Percentiles rank a stretch among this genome's conserved stretches.
These are phyloP conservation scores for Aethionema arabicum DNA, from an alignment of 345 rosid genomes.

Conservation along the genomic window DNA sequence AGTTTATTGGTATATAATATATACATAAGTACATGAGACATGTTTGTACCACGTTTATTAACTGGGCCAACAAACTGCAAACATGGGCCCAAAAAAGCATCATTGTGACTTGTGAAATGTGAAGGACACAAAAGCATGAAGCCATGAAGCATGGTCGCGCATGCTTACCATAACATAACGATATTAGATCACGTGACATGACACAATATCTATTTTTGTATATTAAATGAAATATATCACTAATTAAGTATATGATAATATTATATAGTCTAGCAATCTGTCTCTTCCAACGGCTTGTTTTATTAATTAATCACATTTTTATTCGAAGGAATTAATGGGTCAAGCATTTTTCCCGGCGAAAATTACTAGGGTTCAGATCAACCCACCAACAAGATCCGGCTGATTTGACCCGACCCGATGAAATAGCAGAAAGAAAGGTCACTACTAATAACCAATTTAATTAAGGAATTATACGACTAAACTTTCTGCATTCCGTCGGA, in stretches of 20 bases:
- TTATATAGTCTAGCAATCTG: neutral
- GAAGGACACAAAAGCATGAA: neutral
- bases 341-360: neutral
- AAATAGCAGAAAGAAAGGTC: neutral
- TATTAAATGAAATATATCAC: too few relatives aligned
- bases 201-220: too few relatives aligned
- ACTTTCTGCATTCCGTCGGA: constrained; percentile 60
- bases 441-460: neutral
- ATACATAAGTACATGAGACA: neutral
- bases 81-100: neutral
- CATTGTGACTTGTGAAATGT: neutral
- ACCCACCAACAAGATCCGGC: neutral
- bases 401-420: neutral
- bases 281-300: constrained; percentile 6
- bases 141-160: neutral
- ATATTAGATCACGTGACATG: too few relatives aligned
- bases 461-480: constrained; percentile 35
- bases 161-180: neutral
- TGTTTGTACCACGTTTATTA: neutral
- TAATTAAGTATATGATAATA: too few relatives aligned
- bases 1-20: too few relatives aligned
- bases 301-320: constrained; percentile 17
- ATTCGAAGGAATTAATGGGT: constrained; percentile 4
- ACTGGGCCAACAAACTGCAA: neutral
- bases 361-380: too few relatives aligned